Conservation (phyloP, 805 yeast genomes). For the Hanseniaspora nectarophila region DNA sequence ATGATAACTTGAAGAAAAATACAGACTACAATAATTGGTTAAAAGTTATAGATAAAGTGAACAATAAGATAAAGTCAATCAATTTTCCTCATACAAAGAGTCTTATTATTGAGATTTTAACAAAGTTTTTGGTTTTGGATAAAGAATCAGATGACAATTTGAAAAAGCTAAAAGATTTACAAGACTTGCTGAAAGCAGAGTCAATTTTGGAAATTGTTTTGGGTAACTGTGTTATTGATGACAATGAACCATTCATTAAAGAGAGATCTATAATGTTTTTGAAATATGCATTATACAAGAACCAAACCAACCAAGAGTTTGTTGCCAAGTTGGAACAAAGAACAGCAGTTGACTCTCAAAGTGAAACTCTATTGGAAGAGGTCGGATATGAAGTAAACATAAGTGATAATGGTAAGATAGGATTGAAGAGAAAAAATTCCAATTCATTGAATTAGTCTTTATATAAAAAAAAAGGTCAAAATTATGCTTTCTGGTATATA, state of each 20-base stretch:
- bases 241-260: constrained; percentile 75
- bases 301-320: constrained; percentile 59
- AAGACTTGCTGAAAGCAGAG: constrained; percentile 51
- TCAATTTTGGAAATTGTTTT: constrained; percentile 63
- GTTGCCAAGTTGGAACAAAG: constrained; percentile 69
- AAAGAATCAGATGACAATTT: constrained; percentile 20
- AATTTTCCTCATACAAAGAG: constrained; percentile 57
- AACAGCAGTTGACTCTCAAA: constrained; percentile 36
- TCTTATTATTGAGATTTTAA: constrained; percentile 52
- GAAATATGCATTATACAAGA: constrained; percentile 52
- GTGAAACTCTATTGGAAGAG: constrained; percentile 44
- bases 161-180: constrained; percentile 41
- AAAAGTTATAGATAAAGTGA: constrained; percentile 19
- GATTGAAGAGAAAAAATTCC: constrained; percentile 32
- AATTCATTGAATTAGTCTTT: not conserved
- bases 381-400: constrained; percentile 72
- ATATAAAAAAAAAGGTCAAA: not conserved
- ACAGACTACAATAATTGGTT: constrained; percentile 22
- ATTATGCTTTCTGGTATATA: too few species aligned
- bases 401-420: constrained; percentile 51
- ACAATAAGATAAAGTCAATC: constrained; percentile 23
- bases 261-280: constrained; percentile 76
- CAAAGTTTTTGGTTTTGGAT: constrained; percentile 32
- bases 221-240: constrained; percentile 75
- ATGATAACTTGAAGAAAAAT: constrained; percentile 10